Percentiles rank a stretch among this genome's conserved stretches.
Conservation (phyloP, 345 rosid genomes). For the Moringa oleifera region DNA sequence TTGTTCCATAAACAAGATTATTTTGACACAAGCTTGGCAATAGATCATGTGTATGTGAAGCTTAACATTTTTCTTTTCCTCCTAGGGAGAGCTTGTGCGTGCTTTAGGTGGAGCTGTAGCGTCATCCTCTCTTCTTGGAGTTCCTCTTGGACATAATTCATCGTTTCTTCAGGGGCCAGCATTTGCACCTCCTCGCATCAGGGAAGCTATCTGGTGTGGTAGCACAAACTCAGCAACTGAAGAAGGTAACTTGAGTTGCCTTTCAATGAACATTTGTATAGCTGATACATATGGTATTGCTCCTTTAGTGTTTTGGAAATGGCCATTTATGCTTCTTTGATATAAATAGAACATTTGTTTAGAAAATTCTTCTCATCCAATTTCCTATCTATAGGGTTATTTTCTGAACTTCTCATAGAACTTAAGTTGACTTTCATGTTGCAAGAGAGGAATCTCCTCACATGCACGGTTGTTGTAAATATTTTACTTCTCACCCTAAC, state of each 20-base stretch:
- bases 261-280: background rate
- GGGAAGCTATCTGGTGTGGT: conserved; percentile 99
- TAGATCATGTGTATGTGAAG: background rate
- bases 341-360: no score
- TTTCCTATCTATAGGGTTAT: no score
- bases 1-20: background rate
- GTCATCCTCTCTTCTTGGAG: conserved; percentile 78
- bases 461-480: no score
- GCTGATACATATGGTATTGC: background rate
- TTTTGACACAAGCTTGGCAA: background rate
- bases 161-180: conserved; percentile 99
- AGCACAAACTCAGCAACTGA: conserved; percentile 94
- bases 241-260: conserved; percentile 48
- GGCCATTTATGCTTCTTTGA: background rate
- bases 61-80: background rate
- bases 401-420: no score
- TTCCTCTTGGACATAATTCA: conserved; percentile 94
- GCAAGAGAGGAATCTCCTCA: no score
- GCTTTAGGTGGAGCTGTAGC: conserved; percentile 77
- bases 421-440: no score
- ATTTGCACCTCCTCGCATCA: conserved; percentile 93
- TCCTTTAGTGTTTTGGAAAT: no score
- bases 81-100: conserved; percentile 85
- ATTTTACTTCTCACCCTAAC: no score
- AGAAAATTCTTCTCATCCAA: background rate